These are phyloP conservation scores for Botrytis fabae DNA, from an alignment of 2,329 filamentous ascomycete species.

Conservation along the genomic window DNA sequence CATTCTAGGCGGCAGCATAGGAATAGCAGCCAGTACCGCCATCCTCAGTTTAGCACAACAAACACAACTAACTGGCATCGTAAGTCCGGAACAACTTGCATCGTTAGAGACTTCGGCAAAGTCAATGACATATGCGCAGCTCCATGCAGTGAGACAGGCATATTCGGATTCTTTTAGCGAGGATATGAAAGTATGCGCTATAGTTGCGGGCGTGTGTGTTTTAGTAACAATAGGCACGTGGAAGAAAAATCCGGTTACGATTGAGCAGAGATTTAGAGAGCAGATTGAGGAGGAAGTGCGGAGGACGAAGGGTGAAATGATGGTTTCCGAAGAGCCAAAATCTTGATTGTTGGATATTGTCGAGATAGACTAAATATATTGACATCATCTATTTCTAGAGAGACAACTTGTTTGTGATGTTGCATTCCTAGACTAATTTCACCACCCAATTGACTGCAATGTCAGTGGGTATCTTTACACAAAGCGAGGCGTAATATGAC, in stretches of 20 bases:
- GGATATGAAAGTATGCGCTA: neutral
- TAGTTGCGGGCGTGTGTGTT: neutral
- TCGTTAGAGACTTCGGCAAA: neutral
- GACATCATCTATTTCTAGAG: neutral
- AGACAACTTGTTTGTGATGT: neutral
- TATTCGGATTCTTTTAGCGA: slow-evolving; percentile 49
- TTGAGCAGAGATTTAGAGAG: neutral
- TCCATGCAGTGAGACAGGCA: neutral
- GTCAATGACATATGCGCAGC: neutral
- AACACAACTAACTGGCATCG: neutral
- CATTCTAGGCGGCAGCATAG: neutral
- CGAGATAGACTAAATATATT: neutral
- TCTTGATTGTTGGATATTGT: neutral
- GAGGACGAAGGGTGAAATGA: neutral
- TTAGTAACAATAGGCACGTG: neutral
- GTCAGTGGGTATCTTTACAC: neutral
- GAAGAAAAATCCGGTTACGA: neutral
- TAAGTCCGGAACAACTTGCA: neutral
- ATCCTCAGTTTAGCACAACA: neutral
- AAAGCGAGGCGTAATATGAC: neutral
- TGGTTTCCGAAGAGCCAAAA: neutral
- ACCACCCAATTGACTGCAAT: neutral
- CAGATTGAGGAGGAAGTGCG: neutral
- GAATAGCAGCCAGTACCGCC: neutral
- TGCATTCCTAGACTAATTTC: too few species aligned